These are phyloP conservation scores for Hypoxylon rickii DNA, from an alignment of 495 filamentous ascomycete genomes.

Conservation along the genomic window DNA sequence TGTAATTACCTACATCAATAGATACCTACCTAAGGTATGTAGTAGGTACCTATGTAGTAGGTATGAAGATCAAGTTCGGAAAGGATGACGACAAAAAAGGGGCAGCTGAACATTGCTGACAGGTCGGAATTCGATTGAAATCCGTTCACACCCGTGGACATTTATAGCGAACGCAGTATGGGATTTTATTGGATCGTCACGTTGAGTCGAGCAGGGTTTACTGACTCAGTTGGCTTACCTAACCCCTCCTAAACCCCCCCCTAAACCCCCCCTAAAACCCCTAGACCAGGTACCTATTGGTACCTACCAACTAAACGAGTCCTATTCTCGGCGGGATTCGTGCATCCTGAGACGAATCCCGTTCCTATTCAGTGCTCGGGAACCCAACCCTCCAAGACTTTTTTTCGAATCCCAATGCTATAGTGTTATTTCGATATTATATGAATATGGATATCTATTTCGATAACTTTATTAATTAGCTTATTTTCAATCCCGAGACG, in stretches of 20 bases:
- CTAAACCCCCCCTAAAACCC: no score
- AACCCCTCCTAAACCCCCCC: no score
- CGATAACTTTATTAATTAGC: not conserved
- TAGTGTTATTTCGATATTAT: not conserved
- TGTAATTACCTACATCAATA: no score
- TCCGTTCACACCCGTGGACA: no score
- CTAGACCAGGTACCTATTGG: not conserved
- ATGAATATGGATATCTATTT: no score
- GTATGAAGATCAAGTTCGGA: not conserved
- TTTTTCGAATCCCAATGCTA: not conserved
- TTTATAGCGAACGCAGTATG: no score
- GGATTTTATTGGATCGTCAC: no score
- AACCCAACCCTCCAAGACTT: not conserved
- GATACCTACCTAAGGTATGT: no score
- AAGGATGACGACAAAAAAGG: not conserved
- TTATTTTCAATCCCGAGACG: not conserved
- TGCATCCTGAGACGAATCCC: not conserved
- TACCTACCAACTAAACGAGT: no score
- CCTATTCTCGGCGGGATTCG: constrained; percentile 11
- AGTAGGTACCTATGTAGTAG: not conserved
- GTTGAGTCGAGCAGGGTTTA: no score
- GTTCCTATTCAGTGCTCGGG: not conserved
- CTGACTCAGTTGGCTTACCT: no score
- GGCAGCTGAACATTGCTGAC: not conserved
- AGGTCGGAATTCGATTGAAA: not conserved